Conservation (phyloP, 441 rosid genomes). For the Omphalea diandra region DNA sequence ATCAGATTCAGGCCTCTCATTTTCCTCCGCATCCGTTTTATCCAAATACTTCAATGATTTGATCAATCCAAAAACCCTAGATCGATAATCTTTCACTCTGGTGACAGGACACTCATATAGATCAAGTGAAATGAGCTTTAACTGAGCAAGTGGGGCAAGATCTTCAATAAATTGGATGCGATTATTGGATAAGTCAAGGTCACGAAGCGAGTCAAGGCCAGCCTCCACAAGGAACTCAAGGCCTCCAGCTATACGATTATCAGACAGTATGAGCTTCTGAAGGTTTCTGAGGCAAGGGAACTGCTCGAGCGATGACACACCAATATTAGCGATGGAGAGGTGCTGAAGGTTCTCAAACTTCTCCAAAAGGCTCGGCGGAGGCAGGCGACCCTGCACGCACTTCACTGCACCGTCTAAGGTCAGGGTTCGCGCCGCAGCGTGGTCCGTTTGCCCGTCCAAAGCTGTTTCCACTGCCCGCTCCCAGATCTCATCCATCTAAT, state of each 20-base stretch:
- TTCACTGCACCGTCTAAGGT: slow-evolving; percentile 74
- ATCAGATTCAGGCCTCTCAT: slow-evolving; percentile 71
- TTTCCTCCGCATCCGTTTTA: slow-evolving; percentile 70
- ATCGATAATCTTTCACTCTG: slow-evolving; percentile 63
- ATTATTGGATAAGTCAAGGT: slow-evolving; percentile 66
- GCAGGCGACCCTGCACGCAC: slow-evolving; percentile 60
- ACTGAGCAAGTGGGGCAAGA: slow-evolving; percentile 63
- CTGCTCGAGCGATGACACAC: slow-evolving; percentile 64
- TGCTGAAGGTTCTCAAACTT: slow-evolving; percentile 63
- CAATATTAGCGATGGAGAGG: slow-evolving; percentile 61
- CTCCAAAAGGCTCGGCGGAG: slow-evolving; percentile 52
- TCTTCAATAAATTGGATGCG: slow-evolving; percentile 70
- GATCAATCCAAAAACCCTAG: slow-evolving; percentile 72
- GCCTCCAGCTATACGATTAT: slow-evolving; percentile 69
- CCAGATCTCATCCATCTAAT: slow-evolving; percentile 79
- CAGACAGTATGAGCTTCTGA: slow-evolving; percentile 58
- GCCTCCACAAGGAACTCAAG: slow-evolving; percentile 60
- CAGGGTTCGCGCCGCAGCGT: slow-evolving; percentile 36
- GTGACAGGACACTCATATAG: slow-evolving; percentile 81
- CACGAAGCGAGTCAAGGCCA: slow-evolving; percentile 58
- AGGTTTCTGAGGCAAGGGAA: slow-evolving; percentile 55
- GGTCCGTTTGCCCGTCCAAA: slow-evolving; percentile 59
- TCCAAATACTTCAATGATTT: slow-evolving; percentile 69
- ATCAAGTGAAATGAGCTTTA: slow-evolving; percentile 63
- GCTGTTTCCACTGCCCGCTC: slow-evolving; percentile 72